phyloP scores from a whole-genome alignment of 306 rosid species.

The Fragaria ananassa region DNA sequence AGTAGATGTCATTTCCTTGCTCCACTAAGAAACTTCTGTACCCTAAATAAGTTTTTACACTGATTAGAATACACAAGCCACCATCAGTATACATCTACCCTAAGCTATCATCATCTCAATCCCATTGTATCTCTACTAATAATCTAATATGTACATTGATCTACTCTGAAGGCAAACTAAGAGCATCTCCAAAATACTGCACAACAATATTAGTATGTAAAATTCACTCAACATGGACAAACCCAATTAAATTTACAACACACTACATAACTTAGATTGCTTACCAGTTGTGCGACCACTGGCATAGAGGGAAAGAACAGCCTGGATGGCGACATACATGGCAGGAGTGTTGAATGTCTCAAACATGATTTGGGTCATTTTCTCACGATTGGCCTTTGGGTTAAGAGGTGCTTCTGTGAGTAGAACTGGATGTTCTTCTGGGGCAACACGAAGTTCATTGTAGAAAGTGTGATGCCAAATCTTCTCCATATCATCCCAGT shows the following conservation, averaged over 20 bases:
- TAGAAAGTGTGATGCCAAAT: conserved; percentile 92
- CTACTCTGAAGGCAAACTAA: not conserved
- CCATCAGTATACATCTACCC: not conserved
- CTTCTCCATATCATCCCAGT: conserved; percentile 97
- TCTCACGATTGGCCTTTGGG: conserved; percentile 91
- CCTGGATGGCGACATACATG: conserved; percentile 90
- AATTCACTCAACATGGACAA: not conserved
- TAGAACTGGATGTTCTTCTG: conserved; percentile 84
- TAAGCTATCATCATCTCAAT: not conserved
- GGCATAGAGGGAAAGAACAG: conserved; percentile 82
- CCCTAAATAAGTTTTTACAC: not conserved
- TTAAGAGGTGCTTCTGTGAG: conserved; percentile 93
- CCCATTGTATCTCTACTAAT: not conserved
- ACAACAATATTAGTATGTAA: not conserved
- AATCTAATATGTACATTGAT: not conserved
- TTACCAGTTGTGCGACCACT: conserved; percentile 94
- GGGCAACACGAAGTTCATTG: conserved; percentile 86
- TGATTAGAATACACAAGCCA: not conserved
- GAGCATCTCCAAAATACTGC: not conserved
- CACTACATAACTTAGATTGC: conserved; percentile 20
- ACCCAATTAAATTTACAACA: not conserved
- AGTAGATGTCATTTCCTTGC: not conserved
- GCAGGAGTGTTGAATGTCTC: conserved; percentile 91
- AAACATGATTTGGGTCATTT: conserved; percentile 90
- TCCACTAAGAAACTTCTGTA: not conserved